Percentiles rank a stretch among this genome's conserved stretches.
These are phyloP conservation scores for Solanum medicagineum DNA, from an alignment of 257 asterid species.

Conservation along the genomic window DNA sequence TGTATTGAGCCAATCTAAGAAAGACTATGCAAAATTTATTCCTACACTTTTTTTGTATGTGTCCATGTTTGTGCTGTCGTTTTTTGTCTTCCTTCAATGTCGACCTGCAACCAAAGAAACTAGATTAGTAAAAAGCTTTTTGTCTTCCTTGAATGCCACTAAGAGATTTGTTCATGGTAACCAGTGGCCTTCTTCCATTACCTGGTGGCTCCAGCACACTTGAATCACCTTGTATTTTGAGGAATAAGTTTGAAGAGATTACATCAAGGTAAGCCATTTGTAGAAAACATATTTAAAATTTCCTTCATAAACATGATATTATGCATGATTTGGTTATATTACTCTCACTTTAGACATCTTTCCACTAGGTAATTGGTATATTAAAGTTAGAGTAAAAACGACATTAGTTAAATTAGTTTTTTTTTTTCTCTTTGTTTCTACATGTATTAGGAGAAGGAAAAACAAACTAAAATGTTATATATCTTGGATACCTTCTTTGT, in stretches of 20 bases:
- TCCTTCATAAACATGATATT: background rate
- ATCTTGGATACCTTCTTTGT: background rate
- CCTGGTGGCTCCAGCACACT: background rate
- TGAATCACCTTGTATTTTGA: background rate
- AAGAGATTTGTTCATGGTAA: too few relatives aligned
- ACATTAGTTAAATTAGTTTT: background rate
- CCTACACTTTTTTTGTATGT: background rate
- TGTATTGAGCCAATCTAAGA: background rate
- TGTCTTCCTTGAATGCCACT: too few relatives aligned
- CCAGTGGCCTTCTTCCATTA: too few relatives aligned
- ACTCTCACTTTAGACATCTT: too few relatives aligned
- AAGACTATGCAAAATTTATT: too few relatives aligned
- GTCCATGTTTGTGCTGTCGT: background rate
- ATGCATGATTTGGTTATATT: background rate
- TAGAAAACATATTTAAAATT: too few relatives aligned
- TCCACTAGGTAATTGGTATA: too few relatives aligned
- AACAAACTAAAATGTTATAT: too few relatives aligned
- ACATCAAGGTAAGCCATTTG: background rate
- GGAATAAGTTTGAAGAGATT: background rate
- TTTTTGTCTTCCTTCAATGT: background rate
- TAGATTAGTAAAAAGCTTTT: background rate
- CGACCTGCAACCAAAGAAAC: background rate
- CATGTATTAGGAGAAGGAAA: background rate
- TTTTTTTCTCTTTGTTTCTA: background rate
- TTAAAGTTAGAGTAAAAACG: background rate